Percentiles rank a stretch among this genome's conserved stretches.
These are phyloP conservation scores for Schizonepeta tenuifolia DNA, from an alignment of 257 asterid genomes.

Conservation along the genomic window DNA sequence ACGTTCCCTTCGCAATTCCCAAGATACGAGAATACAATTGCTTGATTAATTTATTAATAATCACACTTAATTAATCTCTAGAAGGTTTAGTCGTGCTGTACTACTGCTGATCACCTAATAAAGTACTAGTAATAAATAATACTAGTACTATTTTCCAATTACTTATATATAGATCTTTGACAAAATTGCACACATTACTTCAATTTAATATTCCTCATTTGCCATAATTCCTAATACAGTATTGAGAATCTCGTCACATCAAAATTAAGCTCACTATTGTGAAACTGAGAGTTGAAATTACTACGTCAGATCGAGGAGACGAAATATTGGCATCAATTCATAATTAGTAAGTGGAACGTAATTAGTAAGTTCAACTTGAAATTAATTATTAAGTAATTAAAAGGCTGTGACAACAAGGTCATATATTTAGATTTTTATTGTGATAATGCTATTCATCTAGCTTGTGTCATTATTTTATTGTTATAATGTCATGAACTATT, in stretches of 20 bases:
- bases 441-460: background rate
- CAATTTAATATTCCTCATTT: background rate
- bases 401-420: background rate
- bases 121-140: no score
- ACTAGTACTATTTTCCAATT: background rate
- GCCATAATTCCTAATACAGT: background rate
- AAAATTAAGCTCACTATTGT: constrained; percentile 2
- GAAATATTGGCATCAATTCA: no score
- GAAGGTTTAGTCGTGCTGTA: constrained; percentile 28
- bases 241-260: background rate
- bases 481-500: background rate
- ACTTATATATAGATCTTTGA: background rate
- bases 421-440: background rate
- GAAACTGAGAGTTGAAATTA: background rate
- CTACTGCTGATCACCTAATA: constrained; percentile 27
- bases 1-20: constrained; percentile 7
- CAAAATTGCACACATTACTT: background rate
- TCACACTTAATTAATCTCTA: constrained; percentile 14
- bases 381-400: background rate
- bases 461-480: background rate
- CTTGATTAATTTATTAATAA: background rate
- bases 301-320: background rate
- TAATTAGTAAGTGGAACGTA: no score
- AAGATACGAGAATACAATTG: constrained; percentile 32
- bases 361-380: no score